A percentile compares a stretch with the other conserved stretches of the same genome.
These are phyloP conservation scores for Tillandsia leiboldiana DNA, from an alignment of 176 grass and related monocot species.

Conservation along the genomic window DNA sequence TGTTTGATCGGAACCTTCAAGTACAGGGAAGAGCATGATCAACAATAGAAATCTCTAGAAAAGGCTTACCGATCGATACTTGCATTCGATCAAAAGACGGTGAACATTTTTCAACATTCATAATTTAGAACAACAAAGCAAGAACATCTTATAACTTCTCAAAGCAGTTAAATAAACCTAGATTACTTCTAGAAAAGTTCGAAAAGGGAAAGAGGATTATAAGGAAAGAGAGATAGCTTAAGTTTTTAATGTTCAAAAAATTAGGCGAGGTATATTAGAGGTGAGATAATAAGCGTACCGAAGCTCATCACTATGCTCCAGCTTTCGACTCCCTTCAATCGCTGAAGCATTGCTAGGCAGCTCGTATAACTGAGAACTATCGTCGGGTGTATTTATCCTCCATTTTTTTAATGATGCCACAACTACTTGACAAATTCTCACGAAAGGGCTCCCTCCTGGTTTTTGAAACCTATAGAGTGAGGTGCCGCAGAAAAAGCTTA, in stretches of 20 bases:
- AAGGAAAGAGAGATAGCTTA: neutral
- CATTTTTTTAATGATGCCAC: constrained; percentile 68
- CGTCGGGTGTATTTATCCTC: constrained; percentile 37
- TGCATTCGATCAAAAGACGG: neutral
- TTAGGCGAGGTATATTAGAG: neutral
- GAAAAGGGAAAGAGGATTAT: too few species aligned
- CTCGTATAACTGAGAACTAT: constrained; percentile 58
- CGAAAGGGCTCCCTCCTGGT: constrained; percentile 81
- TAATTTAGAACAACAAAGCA: neutral
- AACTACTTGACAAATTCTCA: constrained; percentile 63
- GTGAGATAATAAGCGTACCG: constrained; percentile 25
- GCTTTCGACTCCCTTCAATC: constrained; percentile 78
- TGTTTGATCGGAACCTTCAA: too few species aligned
- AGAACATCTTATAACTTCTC: neutral
- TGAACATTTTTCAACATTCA: neutral
- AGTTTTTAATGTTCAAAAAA: neutral
- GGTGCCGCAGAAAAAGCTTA: constrained; percentile 81
- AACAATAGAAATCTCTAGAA: too few species aligned
- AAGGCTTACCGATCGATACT: too few species aligned
- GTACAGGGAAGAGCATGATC: too few species aligned
- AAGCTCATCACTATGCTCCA: constrained; percentile 67
- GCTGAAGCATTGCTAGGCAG: constrained; percentile 51
- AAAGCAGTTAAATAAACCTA: neutral
- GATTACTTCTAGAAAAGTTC: neutral
- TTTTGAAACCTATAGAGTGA: constrained; percentile 76